A percentile compares a stretch with the other conserved stretches of the same genome.
Evolutionary conservation across 805 yeast genomes (phyloP).

Genomic region (Candida namnaoensis): DNA sequence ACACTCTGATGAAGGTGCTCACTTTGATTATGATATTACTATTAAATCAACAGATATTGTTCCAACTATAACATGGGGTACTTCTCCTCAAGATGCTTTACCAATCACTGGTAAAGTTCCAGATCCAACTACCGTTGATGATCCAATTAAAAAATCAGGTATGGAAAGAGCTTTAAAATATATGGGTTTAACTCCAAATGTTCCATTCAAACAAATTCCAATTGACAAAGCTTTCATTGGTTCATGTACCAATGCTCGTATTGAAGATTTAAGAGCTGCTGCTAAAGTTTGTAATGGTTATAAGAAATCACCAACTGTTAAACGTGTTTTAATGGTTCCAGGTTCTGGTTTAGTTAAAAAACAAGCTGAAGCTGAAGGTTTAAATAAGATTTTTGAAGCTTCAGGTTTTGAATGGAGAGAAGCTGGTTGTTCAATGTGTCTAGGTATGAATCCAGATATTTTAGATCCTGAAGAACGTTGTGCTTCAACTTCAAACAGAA

Average conservation of each 20-base stretch:
- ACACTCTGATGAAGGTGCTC: constrained; percentile 83
- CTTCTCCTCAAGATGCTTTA: constrained; percentile 96
- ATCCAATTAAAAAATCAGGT: constrained; percentile 70
- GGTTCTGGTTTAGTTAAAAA: constrained; percentile 93
- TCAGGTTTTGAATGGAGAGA: constrained; percentile 99
- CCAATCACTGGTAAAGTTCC: constrained; percentile 91
- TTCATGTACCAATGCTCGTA: constrained; percentile 95
- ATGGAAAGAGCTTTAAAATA: constrained; percentile 88
- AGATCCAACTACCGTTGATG: constrained; percentile 68
- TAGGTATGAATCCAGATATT: constrained; percentile 99
- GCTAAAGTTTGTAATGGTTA: constrained; percentile 89
- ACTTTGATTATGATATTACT: constrained; percentile 74
- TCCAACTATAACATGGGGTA: constrained; percentile 99
- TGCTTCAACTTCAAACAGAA: constrained; percentile 97
- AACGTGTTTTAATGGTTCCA: constrained; percentile 86
- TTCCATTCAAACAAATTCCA: constrained; percentile 63
- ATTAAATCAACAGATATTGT: constrained; percentile 79
- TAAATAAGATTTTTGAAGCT: constrained; percentile 79
- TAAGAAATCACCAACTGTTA: constrained; percentile 74
- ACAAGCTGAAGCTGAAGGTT: constrained; percentile 93
- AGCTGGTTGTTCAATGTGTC: constrained; percentile 99
- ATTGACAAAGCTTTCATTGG: constrained; percentile 96
- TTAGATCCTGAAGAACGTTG: constrained; percentile 93
- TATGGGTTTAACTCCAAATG: constrained; percentile 85
- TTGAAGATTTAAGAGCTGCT: constrained; percentile 94